phyloP scores from a whole-genome alignment of 78 protist species.

The Speleostelium caveatum region DNA sequence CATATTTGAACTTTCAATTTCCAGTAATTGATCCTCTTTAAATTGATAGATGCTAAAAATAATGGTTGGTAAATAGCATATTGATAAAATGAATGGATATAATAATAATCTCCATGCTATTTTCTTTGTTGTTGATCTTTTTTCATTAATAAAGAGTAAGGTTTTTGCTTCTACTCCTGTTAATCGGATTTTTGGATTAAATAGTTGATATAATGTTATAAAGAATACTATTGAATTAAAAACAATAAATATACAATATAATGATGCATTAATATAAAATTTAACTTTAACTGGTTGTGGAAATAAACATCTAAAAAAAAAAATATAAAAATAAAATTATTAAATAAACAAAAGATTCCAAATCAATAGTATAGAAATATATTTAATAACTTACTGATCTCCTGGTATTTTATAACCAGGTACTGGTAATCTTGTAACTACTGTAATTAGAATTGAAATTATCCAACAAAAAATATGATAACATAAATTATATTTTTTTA shows the following conservation, averaged over 20 bases:
- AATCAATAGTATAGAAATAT: not conserved
- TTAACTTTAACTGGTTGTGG: conserved; percentile 14
- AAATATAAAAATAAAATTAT: no score
- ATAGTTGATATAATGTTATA: conserved; percentile 16
- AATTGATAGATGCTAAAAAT: conserved; percentile 30
- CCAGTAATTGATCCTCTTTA: not conserved
- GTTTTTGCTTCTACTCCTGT: conserved; percentile 3
- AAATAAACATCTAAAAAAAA: conserved; percentile 46
- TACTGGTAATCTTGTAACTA: conserved; percentile 31
- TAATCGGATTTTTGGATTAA: no score
- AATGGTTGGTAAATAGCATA: conserved; percentile 34
- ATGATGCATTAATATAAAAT: conserved; percentile 21
- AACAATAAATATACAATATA: not conserved
- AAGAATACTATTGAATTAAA: conserved; percentile 28
- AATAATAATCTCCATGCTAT: conserved; percentile 55
- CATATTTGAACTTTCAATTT: not conserved
- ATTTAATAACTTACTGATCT: conserved; percentile 16
- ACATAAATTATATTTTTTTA: conserved; percentile 42
- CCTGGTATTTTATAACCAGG: conserved; percentile 26
- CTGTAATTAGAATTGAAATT: conserved; percentile 7
- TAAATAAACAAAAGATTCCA: not conserved
- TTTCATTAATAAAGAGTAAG: conserved; percentile 49
- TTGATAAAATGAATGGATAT: conserved; percentile 37
- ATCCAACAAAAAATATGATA: conserved; percentile 60
- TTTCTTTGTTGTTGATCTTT: conserved; percentile 37